A percentile compares a stretch with the other conserved stretches of the same genome.
Conservation (phyloP, 495 filamentous ascomycete species). For the Podospora bellae-mahoneyi region DNA sequence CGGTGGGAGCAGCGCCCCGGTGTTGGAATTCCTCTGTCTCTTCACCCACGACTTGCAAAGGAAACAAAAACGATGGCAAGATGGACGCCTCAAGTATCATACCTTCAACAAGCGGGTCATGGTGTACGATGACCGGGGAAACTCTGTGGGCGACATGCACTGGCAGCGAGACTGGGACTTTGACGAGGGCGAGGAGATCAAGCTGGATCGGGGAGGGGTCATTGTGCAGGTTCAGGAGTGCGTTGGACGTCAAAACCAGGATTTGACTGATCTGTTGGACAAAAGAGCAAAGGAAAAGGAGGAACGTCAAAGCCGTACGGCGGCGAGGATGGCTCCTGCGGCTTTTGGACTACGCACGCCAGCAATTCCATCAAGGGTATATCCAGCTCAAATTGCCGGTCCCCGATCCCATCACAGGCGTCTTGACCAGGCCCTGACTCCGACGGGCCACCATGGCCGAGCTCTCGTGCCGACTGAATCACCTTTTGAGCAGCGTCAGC, state of each 20-base stretch:
- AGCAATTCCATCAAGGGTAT: conserved; percentile 1
- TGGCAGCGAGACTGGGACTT: conserved; percentile 65
- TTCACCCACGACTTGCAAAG: conserved; percentile 79
- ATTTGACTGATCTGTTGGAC: conserved; percentile 68
- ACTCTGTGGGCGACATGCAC: conserved; percentile 81
- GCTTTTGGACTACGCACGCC: conserved; percentile 12
- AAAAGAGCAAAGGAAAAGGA: conserved; percentile 56
- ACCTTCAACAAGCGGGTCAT: conserved; percentile 89
- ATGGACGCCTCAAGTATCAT: conserved; percentile 83
- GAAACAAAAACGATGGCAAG: conserved; percentile 90
- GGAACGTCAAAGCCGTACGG: conserved; percentile 38
- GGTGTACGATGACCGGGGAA: conserved; percentile 78
- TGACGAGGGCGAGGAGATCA: conserved; percentile 74
- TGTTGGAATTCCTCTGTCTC: conserved; percentile 77
- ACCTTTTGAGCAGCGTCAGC: conserved; percentile 50
- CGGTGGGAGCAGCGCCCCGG: conserved; percentile 49
- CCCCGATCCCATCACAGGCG: conserved; percentile 42
- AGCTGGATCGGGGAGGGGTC: conserved; percentile 68
- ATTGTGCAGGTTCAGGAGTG: conserved; percentile 77
- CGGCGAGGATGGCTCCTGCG: conserved; percentile 26
- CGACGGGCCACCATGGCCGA: conserved; percentile 50
- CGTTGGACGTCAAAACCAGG: conserved; percentile 67
- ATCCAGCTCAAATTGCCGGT: conserved; percentile 17
- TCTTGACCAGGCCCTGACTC: conserved; percentile 45
- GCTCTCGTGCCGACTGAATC: conserved; percentile 46